These are phyloP conservation scores for Plasmodium reichenowi DNA, from an alignment of 169 alveolate species.

Conservation along the genomic window DNA sequence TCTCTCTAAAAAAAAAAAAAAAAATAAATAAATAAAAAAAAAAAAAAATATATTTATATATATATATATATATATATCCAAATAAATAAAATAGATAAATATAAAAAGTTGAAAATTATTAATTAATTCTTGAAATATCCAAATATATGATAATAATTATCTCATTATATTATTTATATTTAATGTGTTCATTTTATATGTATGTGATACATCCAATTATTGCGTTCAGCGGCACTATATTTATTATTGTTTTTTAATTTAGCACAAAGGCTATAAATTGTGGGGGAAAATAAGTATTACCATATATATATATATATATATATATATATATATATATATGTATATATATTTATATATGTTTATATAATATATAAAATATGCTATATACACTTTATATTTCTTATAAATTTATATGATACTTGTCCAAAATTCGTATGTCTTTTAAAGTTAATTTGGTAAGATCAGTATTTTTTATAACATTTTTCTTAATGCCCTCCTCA, in stretches of 20 bases:
- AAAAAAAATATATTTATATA: neutral
- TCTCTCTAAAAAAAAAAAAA: slow-evolving; percentile 34
- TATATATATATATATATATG: neutral
- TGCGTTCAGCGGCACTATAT: slow-evolving; percentile 16
- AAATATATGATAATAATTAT: neutral
- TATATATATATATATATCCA: neutral
- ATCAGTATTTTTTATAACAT: slow-evolving; percentile 47
- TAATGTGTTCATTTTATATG: neutral
- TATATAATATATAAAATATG: neutral
- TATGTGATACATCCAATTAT: slow-evolving; percentile 38
- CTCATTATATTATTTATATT: neutral
- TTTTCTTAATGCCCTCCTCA: slow-evolving; percentile 60
- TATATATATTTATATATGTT: neutral
- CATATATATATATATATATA: too few relatives aligned
- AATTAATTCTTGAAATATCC: neutral
- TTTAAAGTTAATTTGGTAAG: slow-evolving; percentile 38
- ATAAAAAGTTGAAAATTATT: neutral
- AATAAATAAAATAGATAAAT: slow-evolving; percentile 14
- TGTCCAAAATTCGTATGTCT: slow-evolving; percentile 63
- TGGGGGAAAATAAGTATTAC: neutral
- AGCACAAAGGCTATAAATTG: slow-evolving; percentile 23
- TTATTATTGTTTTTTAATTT: slow-evolving; percentile 38
- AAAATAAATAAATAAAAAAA: too few relatives aligned
- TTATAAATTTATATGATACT: slow-evolving; percentile 13
- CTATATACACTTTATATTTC: neutral